Evolutionary conservation across 345 rosid genomes (phyloP).

Genomic region (Euphorbia lathyris): DNA sequence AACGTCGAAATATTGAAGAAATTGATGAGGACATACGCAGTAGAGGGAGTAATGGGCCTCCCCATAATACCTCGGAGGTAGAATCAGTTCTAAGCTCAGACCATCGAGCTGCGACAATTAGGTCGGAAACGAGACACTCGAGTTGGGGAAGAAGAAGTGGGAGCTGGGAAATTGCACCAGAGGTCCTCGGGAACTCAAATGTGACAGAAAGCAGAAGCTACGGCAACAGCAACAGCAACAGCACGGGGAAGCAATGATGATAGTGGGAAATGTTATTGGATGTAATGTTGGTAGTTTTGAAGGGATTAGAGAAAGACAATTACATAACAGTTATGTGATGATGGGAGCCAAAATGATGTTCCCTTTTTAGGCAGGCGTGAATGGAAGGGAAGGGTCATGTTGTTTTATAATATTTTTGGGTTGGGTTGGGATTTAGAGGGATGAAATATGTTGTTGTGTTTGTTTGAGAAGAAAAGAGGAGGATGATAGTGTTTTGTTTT

Average conservation of each 20-base stretch:
- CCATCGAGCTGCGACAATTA: conserved; percentile 62
- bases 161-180: conserved; percentile 70
- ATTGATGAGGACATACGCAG: conserved; percentile 54
- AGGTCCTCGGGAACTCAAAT: conserved; percentile 44
- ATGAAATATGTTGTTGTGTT: conserved; percentile 31
- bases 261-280: conserved; percentile 6
- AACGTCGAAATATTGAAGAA: conserved; percentile 71
- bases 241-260: no score
- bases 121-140: conserved; percentile 64
- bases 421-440: conserved; percentile 1
- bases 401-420: conserved; percentile 7
- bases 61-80: conserved; percentile 44
- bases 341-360: conserved; percentile 18
- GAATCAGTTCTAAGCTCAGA: conserved; percentile 50
- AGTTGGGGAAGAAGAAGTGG: conserved; percentile 85
- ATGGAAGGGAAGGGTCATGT: not conserved
- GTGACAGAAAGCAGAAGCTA: conserved; percentile 53
- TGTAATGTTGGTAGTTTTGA: conserved; percentile 10
- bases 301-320: conserved; percentile 15
- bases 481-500: conserved; percentile 14
- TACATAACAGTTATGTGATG: conserved; percentile 11
- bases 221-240: not conserved
- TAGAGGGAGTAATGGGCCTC: conserved; percentile 68
- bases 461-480: conserved; percentile 29
- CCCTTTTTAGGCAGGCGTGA: conserved; percentile 15